Conservation (phyloP, 305 asterid genomes). For the Stenogyne calaminthoides region DNA sequence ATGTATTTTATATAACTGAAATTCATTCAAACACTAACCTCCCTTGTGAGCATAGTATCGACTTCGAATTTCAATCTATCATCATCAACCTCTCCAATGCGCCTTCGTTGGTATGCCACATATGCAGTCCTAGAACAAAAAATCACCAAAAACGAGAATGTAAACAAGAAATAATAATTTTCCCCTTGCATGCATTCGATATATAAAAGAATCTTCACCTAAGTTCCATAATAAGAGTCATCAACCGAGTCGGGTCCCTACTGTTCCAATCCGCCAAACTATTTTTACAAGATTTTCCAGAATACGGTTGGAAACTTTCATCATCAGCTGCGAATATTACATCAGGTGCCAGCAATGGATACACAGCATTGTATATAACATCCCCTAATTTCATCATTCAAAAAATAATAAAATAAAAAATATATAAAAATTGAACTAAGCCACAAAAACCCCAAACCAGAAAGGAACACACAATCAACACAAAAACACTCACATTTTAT, state of each 20-base stretch:
- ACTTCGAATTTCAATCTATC: constrained; percentile 83
- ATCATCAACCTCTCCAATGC: constrained; percentile 77
- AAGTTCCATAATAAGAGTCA: constrained; percentile 70
- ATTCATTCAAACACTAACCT: constrained; percentile 53
- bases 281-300: constrained; percentile 43
- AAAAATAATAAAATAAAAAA: constrained; percentile 5
- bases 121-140: constrained; percentile 59
- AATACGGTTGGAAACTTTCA: constrained; percentile 64
- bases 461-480: neutral
- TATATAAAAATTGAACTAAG: neutral
- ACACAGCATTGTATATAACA: constrained; percentile 68
- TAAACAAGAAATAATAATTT: constrained; percentile 1
- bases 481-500: constrained; percentile 56
- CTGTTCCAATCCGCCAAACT: constrained; percentile 72
- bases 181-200: constrained; percentile 3
- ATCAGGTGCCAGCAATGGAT: constrained; percentile 87
- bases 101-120: constrained; percentile 65
- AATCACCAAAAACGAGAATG: constrained; percentile 12
- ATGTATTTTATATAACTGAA: neutral
- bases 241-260: constrained; percentile 66
- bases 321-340: constrained; percentile 81
- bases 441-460: neutral
- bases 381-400: constrained; percentile 64
- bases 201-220: constrained; percentile 44
- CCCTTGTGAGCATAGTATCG: constrained; percentile 79